phyloP scores from a whole-genome alignment of 2,329 filamentous ascomycete genomes.

The Ophiostoma novo-ulmi region DNA sequence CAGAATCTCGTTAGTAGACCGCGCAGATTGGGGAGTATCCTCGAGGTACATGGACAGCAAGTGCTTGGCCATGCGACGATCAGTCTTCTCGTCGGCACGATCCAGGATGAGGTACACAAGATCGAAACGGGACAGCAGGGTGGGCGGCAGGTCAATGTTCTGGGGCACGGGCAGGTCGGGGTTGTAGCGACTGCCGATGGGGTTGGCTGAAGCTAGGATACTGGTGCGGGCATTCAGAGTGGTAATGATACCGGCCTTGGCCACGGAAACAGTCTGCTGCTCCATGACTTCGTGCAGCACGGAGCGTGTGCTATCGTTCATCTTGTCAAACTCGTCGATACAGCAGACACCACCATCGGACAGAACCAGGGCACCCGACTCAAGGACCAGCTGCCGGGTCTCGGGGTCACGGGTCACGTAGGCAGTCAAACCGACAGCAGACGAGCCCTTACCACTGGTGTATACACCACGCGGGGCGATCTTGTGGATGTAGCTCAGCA shows the following conservation, averaged over 20 bases:
- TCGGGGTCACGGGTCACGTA: constrained; percentile 78
- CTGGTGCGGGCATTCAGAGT: constrained; percentile 93
- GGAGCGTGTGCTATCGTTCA: constrained; percentile 72
- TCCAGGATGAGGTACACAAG: constrained; percentile 95
- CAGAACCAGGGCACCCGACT: constrained; percentile 72
- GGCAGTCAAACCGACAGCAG: constrained; percentile 73
- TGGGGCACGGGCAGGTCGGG: constrained; percentile 91
- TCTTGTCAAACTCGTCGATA: constrained; percentile 83
- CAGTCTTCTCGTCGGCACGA: constrained; percentile 81
- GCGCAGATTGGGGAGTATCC: constrained; percentile 81
- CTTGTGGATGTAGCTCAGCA: constrained; percentile 92
- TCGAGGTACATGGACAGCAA: constrained; percentile 95
- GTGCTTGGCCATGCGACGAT: constrained; percentile 85
- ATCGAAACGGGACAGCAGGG: constrained; percentile 91
- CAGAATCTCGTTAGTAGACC: constrained; percentile 68
- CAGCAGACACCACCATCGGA: constrained; percentile 80
- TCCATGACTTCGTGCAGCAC: constrained; percentile 87
- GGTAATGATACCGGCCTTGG: constrained; percentile 91
- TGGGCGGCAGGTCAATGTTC: constrained; percentile 96
- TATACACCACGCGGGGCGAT: constrained; percentile 87
- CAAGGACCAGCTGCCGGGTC: constrained; percentile 71
- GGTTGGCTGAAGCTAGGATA: constrained; percentile 94
- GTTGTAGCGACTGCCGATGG: constrained; percentile 97
- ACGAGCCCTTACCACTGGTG: constrained; percentile 75
- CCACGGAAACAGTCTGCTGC: constrained; percentile 78